A percentile compares a stretch with the other conserved stretches of the same genome.
Evolutionary conservation across 768 basidiomycete genomes (phyloP).

Genomic region (Tylopilus vinaceipallidus): DNA sequence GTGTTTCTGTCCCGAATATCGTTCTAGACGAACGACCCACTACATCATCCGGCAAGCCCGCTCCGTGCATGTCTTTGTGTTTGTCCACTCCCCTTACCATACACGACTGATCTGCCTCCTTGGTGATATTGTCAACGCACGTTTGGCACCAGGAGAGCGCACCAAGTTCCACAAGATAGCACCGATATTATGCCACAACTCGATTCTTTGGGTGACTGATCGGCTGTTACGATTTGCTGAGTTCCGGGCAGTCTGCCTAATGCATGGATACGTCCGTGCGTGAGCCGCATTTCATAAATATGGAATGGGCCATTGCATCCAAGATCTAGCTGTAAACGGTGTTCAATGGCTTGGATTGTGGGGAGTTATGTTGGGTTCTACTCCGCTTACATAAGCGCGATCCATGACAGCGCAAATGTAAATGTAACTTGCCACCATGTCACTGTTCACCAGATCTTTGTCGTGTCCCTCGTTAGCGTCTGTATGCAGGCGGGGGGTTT

Average conservation of each 20-base stretch:
- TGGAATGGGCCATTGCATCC: neutral
- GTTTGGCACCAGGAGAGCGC: neutral
- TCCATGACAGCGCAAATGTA: too few species aligned
- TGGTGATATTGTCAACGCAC: neutral
- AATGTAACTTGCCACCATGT: slow-evolving; percentile 11
- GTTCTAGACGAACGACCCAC: neutral
- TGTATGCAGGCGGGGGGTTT: slow-evolving; percentile 16
- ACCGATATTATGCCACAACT: neutral
- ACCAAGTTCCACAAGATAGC: neutral
- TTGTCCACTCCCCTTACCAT: too few species aligned
- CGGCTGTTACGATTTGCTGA: too few species aligned
- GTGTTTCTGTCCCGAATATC: neutral
- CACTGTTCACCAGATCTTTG: slow-evolving; percentile 5
- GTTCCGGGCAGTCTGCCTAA: neutral
- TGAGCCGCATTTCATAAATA: neutral
- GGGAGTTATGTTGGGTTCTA: too few species aligned
- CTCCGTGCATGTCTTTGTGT: neutral
- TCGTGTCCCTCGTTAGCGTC: slow-evolving; percentile 6
- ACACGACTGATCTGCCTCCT: neutral
- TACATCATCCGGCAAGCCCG: neutral
- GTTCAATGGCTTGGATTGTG: neutral
- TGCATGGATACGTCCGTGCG: neutral
- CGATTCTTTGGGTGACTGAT: neutral
- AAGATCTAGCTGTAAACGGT: too few species aligned
- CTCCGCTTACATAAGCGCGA: too few species aligned